Conservation (phyloP, 2,329 filamentous ascomycete species). For the Trematosphaeria pertusa region DNA sequence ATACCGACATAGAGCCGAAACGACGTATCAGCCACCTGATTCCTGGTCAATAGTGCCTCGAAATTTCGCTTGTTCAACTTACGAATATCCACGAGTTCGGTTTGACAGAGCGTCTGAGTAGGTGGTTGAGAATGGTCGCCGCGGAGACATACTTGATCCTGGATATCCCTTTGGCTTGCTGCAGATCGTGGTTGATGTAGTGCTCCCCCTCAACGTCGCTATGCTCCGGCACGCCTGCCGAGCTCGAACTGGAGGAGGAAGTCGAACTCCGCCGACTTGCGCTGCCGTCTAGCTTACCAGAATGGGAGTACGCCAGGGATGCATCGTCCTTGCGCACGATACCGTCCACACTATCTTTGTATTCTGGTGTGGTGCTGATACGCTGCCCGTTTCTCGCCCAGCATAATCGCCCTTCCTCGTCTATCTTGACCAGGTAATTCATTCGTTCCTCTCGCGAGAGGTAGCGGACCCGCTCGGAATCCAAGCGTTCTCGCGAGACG, state of each 20-base stretch:
- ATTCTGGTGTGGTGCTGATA: conserved; percentile 78
- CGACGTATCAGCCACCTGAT: conserved; percentile 74
- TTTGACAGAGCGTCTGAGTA: conserved; percentile 78
- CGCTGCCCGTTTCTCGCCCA: conserved; percentile 84
- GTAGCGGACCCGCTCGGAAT: conserved; percentile 82
- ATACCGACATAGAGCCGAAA: conserved; percentile 89
- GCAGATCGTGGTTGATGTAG: conserved; percentile 69
- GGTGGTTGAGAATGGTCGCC: conserved; percentile 76
- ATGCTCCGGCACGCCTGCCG: conserved; percentile 52
- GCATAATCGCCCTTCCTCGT: conserved; percentile 75
- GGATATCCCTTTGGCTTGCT: conserved; percentile 65
- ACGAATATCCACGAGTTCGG: conserved; percentile 95
- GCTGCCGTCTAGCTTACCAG: conserved; percentile 29
- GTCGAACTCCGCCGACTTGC: conserved; percentile 25
- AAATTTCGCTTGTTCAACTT: no score
- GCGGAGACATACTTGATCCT: conserved; percentile 73
- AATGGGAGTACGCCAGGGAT: conserved; percentile 50
- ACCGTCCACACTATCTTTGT: conserved; percentile 78
- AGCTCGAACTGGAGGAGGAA: conserved; percentile 40
- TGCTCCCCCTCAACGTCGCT: conserved; percentile 68
- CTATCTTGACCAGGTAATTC: conserved; percentile 80
- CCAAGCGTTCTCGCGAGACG: conserved; percentile 76
- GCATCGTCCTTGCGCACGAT: conserved; percentile 54
- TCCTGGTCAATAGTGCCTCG: no score
- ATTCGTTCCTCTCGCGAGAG: conserved; percentile 81